Percentiles rank a stretch among this genome's conserved stretches.
Evolutionary conservation across 768 basidiomycete genomes (phyloP).

Genomic region (Tulasnella sp.): DNA sequence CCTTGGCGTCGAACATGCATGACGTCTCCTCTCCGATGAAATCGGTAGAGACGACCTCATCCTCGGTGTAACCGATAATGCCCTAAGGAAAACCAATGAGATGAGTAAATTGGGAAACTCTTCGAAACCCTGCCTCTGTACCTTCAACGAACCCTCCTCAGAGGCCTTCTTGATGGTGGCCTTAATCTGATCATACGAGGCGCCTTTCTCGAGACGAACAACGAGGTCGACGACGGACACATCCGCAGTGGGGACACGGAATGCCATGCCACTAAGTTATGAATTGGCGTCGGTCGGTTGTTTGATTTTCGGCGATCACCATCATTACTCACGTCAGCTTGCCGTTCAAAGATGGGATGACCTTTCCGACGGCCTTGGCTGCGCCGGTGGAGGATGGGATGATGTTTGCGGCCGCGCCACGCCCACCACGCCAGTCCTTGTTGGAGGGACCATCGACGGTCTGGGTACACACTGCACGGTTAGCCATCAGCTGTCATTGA

Average conservation of each 20-base stretch:
- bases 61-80: slow-evolving; percentile 85
- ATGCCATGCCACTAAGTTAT: slow-evolving; percentile 87
- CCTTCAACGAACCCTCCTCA: slow-evolving; percentile 44
- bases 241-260: slow-evolving; percentile 94
- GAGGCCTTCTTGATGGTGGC: slow-evolving; percentile 67
- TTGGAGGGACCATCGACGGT: slow-evolving; percentile 87
- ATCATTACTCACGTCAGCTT: slow-evolving; percentile 78
- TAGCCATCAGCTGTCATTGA: not conserved
- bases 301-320: not conserved
- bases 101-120: not conserved
- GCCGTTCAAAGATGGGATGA: slow-evolving; percentile 92
- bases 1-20: slow-evolving; percentile 87
- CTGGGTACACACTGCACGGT: slow-evolving; percentile 20
- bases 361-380: slow-evolving; percentile 97
- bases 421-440: slow-evolving; percentile 98
- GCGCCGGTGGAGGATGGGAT: slow-evolving; percentile 99
- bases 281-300: not conserved
- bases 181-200: slow-evolving; percentile 90
- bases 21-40: slow-evolving; percentile 71
- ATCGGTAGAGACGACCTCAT: slow-evolving; percentile 86
- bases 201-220: slow-evolving; percentile 75
- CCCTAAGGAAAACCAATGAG: too few relatives aligned
- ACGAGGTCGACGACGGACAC: slow-evolving; percentile 98
- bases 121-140: too few relatives aligned
- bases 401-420: slow-evolving; percentile 94